Evolutionary conservation across 345 rosid genomes (phyloP).

Genomic region (Salix caprea): DNA sequence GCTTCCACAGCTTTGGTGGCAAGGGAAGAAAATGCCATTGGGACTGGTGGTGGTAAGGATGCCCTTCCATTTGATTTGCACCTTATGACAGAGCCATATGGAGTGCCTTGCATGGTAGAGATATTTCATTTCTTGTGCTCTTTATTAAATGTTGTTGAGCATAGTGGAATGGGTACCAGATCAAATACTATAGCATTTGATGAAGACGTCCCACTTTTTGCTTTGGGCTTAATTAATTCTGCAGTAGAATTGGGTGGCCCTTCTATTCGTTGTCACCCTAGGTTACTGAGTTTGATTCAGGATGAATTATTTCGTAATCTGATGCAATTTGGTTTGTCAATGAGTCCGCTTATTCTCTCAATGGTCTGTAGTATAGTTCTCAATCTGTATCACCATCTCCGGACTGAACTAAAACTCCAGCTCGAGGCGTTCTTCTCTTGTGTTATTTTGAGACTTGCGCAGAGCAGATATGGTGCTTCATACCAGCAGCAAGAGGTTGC

Average conservation of each 20-base stretch:
- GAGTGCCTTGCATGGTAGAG: constrained; percentile 97
- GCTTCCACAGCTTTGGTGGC: constrained; percentile 40
- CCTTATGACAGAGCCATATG: constrained; percentile 86
- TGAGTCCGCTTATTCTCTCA: constrained; percentile 94
- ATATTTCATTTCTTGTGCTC: constrained; percentile 90
- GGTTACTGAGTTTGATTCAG: constrained; percentile 81
- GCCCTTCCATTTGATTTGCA: constrained; percentile 66
- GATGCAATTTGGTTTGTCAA: constrained; percentile 93
- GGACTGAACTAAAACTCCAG: constrained; percentile 83
- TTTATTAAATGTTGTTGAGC: constrained; percentile 70
- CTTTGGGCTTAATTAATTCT: constrained; percentile 90
- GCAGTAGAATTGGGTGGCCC: constrained; percentile 89
- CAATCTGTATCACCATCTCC: constrained; percentile 83
- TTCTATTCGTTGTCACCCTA: constrained; percentile 70
- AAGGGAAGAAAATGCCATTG: constrained; percentile 57
- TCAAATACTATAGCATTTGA: constrained; percentile 82
- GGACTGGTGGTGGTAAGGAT: constrained; percentile 57
- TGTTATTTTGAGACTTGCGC: constrained; percentile 93
- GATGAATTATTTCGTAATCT: constrained; percentile 92
- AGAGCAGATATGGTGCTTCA: constrained; percentile 87
- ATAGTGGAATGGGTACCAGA: constrained; percentile 65
- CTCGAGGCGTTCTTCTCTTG: constrained; percentile 99
- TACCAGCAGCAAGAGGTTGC: constrained; percentile 99
- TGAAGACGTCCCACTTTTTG: constrained; percentile 95
- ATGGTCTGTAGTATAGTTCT: constrained; percentile 93